Base-by-base conservation (phyloP, 768 basidiomycete species). In the Leccinellum rugosiceps region DNA sequence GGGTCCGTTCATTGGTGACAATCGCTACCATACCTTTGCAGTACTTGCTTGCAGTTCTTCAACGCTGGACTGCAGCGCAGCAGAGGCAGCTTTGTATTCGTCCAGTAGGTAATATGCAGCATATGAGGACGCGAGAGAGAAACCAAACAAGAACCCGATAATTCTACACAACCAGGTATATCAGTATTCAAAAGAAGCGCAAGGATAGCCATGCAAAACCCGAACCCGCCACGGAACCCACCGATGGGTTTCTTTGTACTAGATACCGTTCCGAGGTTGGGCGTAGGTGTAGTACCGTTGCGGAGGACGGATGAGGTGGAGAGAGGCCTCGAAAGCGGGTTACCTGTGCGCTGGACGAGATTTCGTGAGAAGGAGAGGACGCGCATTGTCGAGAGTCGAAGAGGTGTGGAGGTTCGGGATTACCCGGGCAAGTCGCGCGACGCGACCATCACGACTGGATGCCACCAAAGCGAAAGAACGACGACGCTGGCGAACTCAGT, bases 91-190 rank as follows among this genome's bases (percentile, higher is more conserved):
- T 72, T 92, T 91, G 73, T 94, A 94, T 75, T 96, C 94, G 61
- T 96, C 92, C 48, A 95, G 75, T 19, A 97, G 78, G 69, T 91
- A 85, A 71, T 94, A 96, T 26, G 92, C 87, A 43, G 92, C 91
- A 64, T 86, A 83, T 0, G 90, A 87, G 1, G 93, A 92, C 1
- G 93, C 92, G 34, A 94, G 73, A 6, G 94, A 94, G 76, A 96
- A 95, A 2, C 93, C 94, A 63, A 94, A 84, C 34, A 97, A 71
- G 69, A 94, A 93, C 0, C 92, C 92, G 43, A 93, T 80, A 54
- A 93, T 83, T 50, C 91, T 93, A 63, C 17, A 6, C 19, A 19
- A 43, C 7, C 43, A 31, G 9, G 11, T 2, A 45, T 43, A 43
- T 43, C 38, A 38, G n/a, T 38, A 38, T n/a, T 11, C 19, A 19